Percentiles rank a stretch among this genome's conserved stretches.
These are phyloP conservation scores for Didymella segeticola DNA, from an alignment of 2,329 filamentous ascomycete genomes.

Conservation along the genomic window DNA sequence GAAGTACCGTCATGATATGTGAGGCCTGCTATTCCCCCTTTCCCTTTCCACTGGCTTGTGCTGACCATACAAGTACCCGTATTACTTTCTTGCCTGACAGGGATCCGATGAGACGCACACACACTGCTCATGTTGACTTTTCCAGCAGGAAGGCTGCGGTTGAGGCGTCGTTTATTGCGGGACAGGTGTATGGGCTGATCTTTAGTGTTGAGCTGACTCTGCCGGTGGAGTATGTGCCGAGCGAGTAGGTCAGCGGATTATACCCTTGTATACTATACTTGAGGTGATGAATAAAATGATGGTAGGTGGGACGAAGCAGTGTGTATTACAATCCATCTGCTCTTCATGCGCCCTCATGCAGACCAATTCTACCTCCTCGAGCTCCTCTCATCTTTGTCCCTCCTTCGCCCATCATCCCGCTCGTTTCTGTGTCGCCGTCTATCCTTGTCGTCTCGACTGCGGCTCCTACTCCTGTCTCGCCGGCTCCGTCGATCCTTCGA, in stretches of 20 bases:
- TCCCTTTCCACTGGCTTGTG: not conserved
- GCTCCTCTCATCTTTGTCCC: conserved; percentile 2
- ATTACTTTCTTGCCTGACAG: conserved; percentile 27
- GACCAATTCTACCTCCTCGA: not conserved
- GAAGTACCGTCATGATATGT: conserved; percentile 26
- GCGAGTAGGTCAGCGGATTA: not conserved
- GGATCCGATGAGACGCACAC: conserved; percentile 29
- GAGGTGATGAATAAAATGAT: not conserved
- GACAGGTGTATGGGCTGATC: not conserved
- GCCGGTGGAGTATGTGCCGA: not conserved
- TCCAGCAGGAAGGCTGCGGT: conserved; percentile 1
- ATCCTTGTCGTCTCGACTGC: conserved; percentile 32
- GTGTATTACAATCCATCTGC: not conserved
- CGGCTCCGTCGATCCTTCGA: conserved; percentile 27
- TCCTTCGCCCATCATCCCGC: conserved; percentile 26
- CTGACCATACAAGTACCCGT: conserved; percentile 17
- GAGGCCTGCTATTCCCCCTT: not conserved
- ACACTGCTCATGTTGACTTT: conserved; percentile 22
- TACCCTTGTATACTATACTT: not conserved
- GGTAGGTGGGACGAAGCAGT: not conserved
- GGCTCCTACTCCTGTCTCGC: conserved; percentile 22
- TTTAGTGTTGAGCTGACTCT: not conserved
- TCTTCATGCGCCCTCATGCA: not conserved
- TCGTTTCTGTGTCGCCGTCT: conserved; percentile 35
- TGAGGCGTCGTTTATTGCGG: not conserved